These are phyloP conservation scores for Apiospora kogelbergensis DNA, from an alignment of 2,329 filamentous ascomycete species.

Conservation along the genomic window DNA sequence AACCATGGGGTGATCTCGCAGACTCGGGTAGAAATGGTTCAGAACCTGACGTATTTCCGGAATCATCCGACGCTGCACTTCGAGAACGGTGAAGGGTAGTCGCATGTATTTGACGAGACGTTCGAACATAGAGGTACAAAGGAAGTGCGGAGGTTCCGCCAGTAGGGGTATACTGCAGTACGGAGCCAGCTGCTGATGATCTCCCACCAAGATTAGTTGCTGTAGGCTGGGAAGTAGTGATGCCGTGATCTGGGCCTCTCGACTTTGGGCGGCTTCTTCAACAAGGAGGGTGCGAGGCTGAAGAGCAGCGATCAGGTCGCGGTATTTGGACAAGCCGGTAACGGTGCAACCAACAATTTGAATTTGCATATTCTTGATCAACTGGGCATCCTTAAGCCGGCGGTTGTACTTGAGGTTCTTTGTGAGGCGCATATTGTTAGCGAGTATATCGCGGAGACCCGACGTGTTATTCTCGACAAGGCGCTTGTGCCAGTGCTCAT, in stretches of 20 bases:
- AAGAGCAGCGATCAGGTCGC: constrained; percentile 65
- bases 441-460: constrained; percentile 48
- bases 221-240: constrained; percentile 51
- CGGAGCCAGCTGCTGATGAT: constrained; percentile 77
- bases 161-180: constrained; percentile 64
- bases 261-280: constrained; percentile 78
- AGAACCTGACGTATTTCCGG: constrained; percentile 45
- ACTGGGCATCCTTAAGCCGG: constrained; percentile 56
- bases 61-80: constrained; percentile 63
- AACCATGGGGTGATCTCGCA: constrained; percentile 46
- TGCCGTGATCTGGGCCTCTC: constrained; percentile 60
- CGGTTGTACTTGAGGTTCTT: constrained; percentile 54
- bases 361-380: constrained; percentile 37
- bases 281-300: constrained; percentile 69
- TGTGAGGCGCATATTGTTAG: constrained; percentile 49
- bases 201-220: constrained; percentile 64
- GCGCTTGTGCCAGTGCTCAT: constrained; percentile 60
- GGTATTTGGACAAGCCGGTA: constrained; percentile 79
- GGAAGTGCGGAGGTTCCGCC: constrained; percentile 58
- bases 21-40: constrained; percentile 45
- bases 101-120: constrained; percentile 63
- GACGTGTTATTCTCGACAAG: constrained; percentile 43
- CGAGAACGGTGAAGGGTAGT: constrained; percentile 64
- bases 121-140: constrained; percentile 79
- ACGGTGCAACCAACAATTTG: constrained; percentile 69